A percentile compares a stretch with the other conserved stretches of the same genome.
These are phyloP conservation scores for Mycena vulgaris DNA, from an alignment of 768 basidiomycete species.

Conservation along the genomic window DNA sequence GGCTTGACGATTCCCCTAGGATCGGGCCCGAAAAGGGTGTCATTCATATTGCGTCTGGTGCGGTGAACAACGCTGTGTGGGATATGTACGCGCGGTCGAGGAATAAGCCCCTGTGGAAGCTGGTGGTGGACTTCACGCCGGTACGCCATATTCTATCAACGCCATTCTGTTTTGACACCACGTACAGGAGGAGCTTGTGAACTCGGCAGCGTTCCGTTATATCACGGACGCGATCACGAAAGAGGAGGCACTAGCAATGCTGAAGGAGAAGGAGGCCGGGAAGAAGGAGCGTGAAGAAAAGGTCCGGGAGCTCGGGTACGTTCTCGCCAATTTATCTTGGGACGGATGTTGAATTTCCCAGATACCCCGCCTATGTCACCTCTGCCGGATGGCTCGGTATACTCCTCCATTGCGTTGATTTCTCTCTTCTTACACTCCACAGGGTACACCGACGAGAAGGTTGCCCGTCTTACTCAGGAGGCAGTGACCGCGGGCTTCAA, in stretches of 20 bases:
- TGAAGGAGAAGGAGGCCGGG: slow-evolving; percentile 81
- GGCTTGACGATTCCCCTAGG: slow-evolving; percentile 55
- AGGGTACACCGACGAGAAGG: slow-evolving; percentile 95
- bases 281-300: slow-evolving; percentile 86
- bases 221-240: slow-evolving; percentile 95
- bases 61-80: slow-evolving; percentile 95
- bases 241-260: slow-evolving; percentile 89
- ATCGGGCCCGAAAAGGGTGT: slow-evolving; percentile 97
- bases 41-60: slow-evolving; percentile 90
- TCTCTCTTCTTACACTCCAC: not conserved
- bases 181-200: slow-evolving; percentile 81
- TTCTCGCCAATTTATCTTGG: not conserved
- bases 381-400: slow-evolving; percentile 92
- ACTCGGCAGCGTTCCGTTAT: slow-evolving; percentile 86
- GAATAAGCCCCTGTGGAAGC: slow-evolving; percentile 93
- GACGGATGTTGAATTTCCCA: slow-evolving; percentile 42
- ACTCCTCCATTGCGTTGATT: not conserved
- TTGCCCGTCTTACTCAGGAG: slow-evolving; percentile 87
- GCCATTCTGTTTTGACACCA: not conserved
- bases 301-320: slow-evolving; percentile 79
- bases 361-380: slow-evolving; percentile 95
- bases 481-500: slow-evolving; percentile 92
- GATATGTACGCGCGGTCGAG: slow-evolving; percentile 89
- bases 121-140: slow-evolving; percentile 92
- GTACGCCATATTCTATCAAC: slow-evolving; percentile 49